Evolutionary conservation across 2,329 filamentous ascomycete species (phyloP).

Genomic region (Penicillium sp.): DNA sequence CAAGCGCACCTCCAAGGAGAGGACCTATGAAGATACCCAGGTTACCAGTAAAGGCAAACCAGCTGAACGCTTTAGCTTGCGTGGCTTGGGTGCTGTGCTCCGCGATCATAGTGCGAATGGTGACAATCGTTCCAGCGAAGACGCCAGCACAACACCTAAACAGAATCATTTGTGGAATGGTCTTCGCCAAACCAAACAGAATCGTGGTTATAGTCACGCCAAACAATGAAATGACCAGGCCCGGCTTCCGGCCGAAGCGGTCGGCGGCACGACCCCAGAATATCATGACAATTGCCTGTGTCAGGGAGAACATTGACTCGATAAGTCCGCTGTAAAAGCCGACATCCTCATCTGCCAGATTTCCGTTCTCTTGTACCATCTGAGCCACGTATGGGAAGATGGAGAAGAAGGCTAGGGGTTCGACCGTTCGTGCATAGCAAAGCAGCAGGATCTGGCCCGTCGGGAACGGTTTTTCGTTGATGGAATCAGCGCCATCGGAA

Average conservation of each 20-base stretch:
- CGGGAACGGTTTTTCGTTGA: constrained; percentile 51
- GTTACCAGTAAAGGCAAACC: constrained; percentile 72
- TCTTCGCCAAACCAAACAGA: constrained; percentile 64
- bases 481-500: constrained; percentile 19
- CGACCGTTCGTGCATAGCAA: constrained; percentile 68
- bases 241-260: constrained; percentile 66
- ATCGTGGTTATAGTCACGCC: constrained; percentile 60
- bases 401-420: constrained; percentile 77
- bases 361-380: constrained; percentile 67
- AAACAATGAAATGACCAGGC: constrained; percentile 63
- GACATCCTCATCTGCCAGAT: constrained; percentile 60
- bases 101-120: constrained; percentile 71
- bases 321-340: constrained; percentile 78
- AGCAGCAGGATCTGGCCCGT: constrained; percentile 65
- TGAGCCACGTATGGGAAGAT: constrained; percentile 77
- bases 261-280: constrained; percentile 68
- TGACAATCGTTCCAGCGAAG: constrained; percentile 70
- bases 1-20: constrained; percentile 60
- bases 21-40: constrained; percentile 71
- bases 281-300: constrained; percentile 75
- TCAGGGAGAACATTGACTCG: constrained; percentile 65
- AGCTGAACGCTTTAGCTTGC: constrained; percentile 69
- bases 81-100: constrained; percentile 67
- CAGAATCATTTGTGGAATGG: constrained; percentile 70
- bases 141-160: constrained; percentile 68